Evolutionary conservation across 2,329 filamentous ascomycete genomes (phyloP), one percentile per base, ranked within the genome.

Genomic region (Fusarium chlamydosporum): DNA sequence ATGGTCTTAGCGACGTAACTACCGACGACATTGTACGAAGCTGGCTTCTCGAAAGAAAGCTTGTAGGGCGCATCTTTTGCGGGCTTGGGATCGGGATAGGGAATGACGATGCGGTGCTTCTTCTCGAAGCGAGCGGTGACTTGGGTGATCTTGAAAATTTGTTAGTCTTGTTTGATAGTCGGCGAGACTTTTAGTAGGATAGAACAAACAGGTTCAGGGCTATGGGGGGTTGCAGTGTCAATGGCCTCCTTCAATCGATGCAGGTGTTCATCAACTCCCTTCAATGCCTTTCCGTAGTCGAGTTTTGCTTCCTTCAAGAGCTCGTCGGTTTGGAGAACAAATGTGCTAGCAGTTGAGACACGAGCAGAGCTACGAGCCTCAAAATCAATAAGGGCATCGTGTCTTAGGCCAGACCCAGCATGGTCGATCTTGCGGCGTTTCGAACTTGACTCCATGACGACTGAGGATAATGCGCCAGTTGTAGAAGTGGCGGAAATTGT

Each of bases 1-100:
- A 93, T 91, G 4, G 90, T 94, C 77, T 88, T 91, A 52, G 92
- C 83, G 12, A 92, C 88, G 81, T 96, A 95, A 79, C 94, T 97
- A 50, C 96, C 96, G 33, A 95, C 91, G 26, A 97, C 91, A 75
- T 97, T 97, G 79, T 96, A 89, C 71, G 90, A 89, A 9, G 87
- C 81, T 4, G 96, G 95, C 75, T 88, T 91, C 45, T 85, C 85
- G 77, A 93, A 97, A 38, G 90, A 85, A 53, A 98, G 83, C 74
- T 93, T 94, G 80, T 97, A 97, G 53, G 92, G 91, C 33, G 89
- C 89, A 77, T 95, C 90, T 73, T 88, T 88, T 12, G 87, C 83
- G 3, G 95, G 94, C 51, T 85, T 88, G 18, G 94, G 94, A n/a
- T 91, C 85, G 16, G 95, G 93, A 75, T 93, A 97, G 1, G 96